Evolutionary conservation across 2,329 filamentous ascomycete species (phyloP).

Genomic region (Lecanicillium sp.): DNA sequence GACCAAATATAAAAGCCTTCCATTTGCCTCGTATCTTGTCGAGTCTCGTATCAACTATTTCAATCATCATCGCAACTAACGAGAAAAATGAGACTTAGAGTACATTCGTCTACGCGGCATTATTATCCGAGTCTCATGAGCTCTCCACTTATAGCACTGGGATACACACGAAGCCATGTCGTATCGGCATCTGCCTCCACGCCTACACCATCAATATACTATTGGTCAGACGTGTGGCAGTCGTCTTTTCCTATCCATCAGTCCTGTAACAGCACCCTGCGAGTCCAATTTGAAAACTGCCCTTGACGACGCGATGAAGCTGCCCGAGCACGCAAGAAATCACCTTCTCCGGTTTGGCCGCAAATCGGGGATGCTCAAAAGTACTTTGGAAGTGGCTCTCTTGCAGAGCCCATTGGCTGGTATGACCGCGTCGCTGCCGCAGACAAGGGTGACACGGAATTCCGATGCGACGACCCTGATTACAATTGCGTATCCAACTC

Average conservation of each 20-base stretch:
- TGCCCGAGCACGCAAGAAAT: conserved; percentile 56
- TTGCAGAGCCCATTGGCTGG: conserved; percentile 54
- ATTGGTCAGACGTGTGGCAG: conserved; percentile 29
- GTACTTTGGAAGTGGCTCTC: conserved; percentile 59
- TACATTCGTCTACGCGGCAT: too few relatives aligned
- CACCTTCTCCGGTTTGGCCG: conserved; percentile 55
- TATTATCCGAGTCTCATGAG: too few relatives aligned
- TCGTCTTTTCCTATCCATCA: conserved; percentile 48
- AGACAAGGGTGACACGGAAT: conserved; percentile 51
- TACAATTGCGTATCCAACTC: conserved; percentile 52
- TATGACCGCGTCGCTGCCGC: conserved; percentile 54
- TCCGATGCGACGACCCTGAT: conserved; percentile 65
- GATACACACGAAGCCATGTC: conserved; percentile 18
- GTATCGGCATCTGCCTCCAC: conserved; percentile 15
- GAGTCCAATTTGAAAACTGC: conserved; percentile 48
- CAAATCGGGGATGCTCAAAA: conserved; percentile 54
- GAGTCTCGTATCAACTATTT: too few relatives aligned
- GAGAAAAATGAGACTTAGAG: too few relatives aligned
- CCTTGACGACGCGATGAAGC: conserved; percentile 50
- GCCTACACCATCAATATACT: conserved; percentile 22
- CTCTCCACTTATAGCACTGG: background rate
- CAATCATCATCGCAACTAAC: too few relatives aligned
- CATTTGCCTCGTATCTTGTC: too few relatives aligned
- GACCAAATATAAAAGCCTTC: too few relatives aligned
- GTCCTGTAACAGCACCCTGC: conserved; percentile 60